Conservation (phyloP, 352 stramenopile species). For the Thalassiosira exigua region DNA sequence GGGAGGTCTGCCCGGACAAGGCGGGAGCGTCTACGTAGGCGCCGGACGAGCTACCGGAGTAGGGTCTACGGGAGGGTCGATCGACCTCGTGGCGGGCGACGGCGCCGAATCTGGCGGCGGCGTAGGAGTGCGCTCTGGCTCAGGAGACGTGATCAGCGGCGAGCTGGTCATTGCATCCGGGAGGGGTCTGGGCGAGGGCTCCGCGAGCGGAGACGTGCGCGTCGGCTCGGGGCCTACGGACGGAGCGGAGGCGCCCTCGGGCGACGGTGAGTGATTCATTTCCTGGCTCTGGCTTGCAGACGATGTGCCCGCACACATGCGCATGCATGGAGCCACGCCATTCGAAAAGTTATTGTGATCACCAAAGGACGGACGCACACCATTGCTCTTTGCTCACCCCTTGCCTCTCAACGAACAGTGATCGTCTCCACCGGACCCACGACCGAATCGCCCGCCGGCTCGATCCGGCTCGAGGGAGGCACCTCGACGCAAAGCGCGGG, state of each 20-base stretch:
- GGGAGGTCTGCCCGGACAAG: slow-evolving; percentile 23
- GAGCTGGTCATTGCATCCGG: slow-evolving; percentile 23
- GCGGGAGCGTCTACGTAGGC: slow-evolving; percentile 37
- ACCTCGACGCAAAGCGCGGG: slow-evolving; percentile 16
- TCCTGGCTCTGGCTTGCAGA: background rate
- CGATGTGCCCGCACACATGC: too few species aligned
- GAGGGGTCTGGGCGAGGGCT: background rate
- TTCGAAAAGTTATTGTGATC: too few species aligned
- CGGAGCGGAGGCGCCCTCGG: slow-evolving; percentile 16
- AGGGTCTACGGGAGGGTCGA: slow-evolving; percentile 30
- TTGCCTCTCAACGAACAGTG: slow-evolving; percentile 12
- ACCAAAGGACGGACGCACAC: background rate
- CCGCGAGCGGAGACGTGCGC: slow-evolving; percentile 18
- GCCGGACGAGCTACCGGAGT: slow-evolving; percentile 34
- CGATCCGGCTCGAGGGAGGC: slow-evolving; percentile 29
- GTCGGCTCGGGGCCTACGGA: slow-evolving; percentile 27
- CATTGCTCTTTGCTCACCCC: slow-evolving; percentile 4
- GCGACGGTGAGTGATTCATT: slow-evolving; percentile 9
- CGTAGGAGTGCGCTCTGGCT: slow-evolving; percentile 32
- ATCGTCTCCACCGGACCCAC: slow-evolving; percentile 33
- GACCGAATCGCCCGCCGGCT: slow-evolving; percentile 27
- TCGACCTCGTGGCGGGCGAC: slow-evolving; percentile 18
- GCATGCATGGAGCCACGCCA: too few species aligned
- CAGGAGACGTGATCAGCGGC: slow-evolving; percentile 29
- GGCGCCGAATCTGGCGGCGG: slow-evolving; percentile 24